phyloP scores from a whole-genome alignment of 2,329 filamentous ascomycete genomes.

The Talaromyces sp. region DNA sequence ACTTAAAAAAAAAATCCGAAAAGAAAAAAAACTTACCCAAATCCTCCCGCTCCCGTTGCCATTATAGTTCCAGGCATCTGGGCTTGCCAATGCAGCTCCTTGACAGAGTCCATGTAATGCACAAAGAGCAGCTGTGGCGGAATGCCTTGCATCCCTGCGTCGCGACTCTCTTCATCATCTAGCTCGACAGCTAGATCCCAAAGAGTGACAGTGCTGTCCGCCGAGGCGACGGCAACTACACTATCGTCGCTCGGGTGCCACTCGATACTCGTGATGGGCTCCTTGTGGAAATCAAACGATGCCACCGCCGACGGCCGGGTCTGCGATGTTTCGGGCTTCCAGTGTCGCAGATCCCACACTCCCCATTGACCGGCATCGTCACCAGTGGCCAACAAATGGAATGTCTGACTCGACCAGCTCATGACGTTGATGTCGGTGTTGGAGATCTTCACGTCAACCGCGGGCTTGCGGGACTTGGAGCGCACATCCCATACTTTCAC shows the following conservation, averaged over 20 bases:
- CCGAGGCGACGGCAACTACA: slow-evolving; percentile 86
- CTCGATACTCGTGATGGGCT: slow-evolving; percentile 92
- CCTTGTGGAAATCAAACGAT: slow-evolving; percentile 89
- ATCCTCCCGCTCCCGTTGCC: slow-evolving; percentile 81
- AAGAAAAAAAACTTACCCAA: slow-evolving; percentile 50
- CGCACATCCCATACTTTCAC: slow-evolving; percentile 95
- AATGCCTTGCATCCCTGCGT: slow-evolving; percentile 81
- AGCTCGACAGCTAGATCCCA: slow-evolving; percentile 97
- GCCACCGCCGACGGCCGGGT: slow-evolving; percentile 75
- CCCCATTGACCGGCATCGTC: slow-evolving; percentile 92
- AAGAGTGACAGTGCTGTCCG: slow-evolving; percentile 87
- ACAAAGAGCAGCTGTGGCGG: slow-evolving; percentile 94
- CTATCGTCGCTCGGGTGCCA: slow-evolving; percentile 98
- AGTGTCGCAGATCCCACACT: slow-evolving; percentile 93
- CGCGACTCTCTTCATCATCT: slow-evolving; percentile 92
- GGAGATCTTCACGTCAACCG: slow-evolving; percentile 79
- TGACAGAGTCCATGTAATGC: slow-evolving; percentile 90
- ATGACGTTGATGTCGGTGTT: slow-evolving; percentile 90
- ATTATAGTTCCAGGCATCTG: slow-evolving; percentile 89
- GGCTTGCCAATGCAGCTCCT: slow-evolving; percentile 96
- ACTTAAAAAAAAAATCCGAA: not conserved
- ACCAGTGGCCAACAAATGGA: slow-evolving; percentile 84
- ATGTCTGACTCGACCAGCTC: slow-evolving; percentile 86
- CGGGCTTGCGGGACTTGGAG: slow-evolving; percentile 83
- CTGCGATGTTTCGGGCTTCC: slow-evolving; percentile 64